Base-by-base conservation (phyloP, 2,329 filamentous ascomycete species). In the Epichloe bromicola region DNA sequence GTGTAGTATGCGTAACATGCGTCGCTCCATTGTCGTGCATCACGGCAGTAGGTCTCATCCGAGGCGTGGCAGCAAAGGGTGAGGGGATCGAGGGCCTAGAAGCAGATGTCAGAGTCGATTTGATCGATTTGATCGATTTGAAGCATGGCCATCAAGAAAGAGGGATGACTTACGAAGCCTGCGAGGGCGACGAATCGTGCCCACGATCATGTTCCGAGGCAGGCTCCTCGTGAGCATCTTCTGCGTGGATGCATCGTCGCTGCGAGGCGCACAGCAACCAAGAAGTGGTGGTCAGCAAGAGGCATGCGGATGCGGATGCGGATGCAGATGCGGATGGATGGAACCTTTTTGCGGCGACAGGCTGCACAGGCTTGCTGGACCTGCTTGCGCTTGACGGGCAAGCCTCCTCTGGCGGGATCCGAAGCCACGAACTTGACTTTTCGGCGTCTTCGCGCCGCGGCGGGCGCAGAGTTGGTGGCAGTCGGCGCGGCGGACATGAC, bases 321-420 rank as follows among this genome's bases (percentile, higher is more conserved):
- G 19, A 19, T 19, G 19, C n/a, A 2, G 12, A 37, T 5, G 14
- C 23, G n/a, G 5, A 11, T 10, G 5, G 48, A 23, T 20, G 60
- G 45, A 48, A 75, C 74, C 69, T 80, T 80, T 54, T 74, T 74
- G 46, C 71, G 73, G 4, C 78, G 73, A 56, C 79, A 82, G 2
- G 67, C 63, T 0, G 70, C 67, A 55, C 79, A 82, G 4, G 79
- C 79, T 33, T 80, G 76, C 52, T 73, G 71, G 20, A 79, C 76
- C 59, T 82, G 79, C 56, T 78, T 78, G 48, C 78, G 67, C 65
- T 82, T 82, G 50, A 78, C 67, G 4, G 77, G 77, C 52, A 80
- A 63, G 17, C 76, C 77, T 45, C 67, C 67, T 15, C 67, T 61
- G 23, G 67, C 67, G 5, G 68, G 67, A 61, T 80, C 75, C 12